phyloP scores from a whole-genome alignment of 129 eudicot species.

The Artemisia tridentata region DNA sequence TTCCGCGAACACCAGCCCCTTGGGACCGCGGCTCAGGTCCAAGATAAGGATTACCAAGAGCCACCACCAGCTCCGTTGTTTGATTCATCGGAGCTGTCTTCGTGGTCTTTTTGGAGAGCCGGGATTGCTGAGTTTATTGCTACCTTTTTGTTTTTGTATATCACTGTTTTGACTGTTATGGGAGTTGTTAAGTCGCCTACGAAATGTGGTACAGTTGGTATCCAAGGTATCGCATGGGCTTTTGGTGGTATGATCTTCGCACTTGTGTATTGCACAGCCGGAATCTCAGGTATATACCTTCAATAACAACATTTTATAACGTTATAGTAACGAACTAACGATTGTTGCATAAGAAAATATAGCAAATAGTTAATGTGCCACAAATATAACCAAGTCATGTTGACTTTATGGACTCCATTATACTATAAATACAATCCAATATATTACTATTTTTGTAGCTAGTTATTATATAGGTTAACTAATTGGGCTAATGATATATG shows the following conservation, averaged over 20 bases:
- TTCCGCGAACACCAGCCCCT: too few species aligned
- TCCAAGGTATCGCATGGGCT: slow-evolving; percentile 91
- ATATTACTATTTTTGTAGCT: too few species aligned
- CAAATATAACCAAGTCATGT: neutral
- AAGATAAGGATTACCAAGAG: too few species aligned
- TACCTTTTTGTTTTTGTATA: too few species aligned
- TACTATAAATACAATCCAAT: neutral
- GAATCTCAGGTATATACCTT: slow-evolving; percentile 53
- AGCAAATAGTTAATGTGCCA: too few species aligned
- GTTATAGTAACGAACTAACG: neutral
- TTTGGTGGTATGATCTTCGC: slow-evolving; percentile 91
- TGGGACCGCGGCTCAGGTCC: too few species aligned
- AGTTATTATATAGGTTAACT: neutral
- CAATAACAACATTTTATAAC: neutral
- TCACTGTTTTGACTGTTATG: slow-evolving; percentile 49
- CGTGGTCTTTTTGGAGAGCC: too few species aligned
- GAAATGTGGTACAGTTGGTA: slow-evolving; percentile 70
- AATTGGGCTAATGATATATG: neutral
- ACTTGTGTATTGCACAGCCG: slow-evolving; percentile 90
- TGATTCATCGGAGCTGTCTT: too few species aligned
- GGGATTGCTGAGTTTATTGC: too few species aligned
- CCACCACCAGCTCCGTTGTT: too few species aligned
- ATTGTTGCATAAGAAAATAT: neutral
- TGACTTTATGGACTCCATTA: too few species aligned
- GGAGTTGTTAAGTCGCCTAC: slow-evolving; percentile 50